Base-by-base conservation (phyloP, 306 rosid species). In the Geum urbanum region DNA sequence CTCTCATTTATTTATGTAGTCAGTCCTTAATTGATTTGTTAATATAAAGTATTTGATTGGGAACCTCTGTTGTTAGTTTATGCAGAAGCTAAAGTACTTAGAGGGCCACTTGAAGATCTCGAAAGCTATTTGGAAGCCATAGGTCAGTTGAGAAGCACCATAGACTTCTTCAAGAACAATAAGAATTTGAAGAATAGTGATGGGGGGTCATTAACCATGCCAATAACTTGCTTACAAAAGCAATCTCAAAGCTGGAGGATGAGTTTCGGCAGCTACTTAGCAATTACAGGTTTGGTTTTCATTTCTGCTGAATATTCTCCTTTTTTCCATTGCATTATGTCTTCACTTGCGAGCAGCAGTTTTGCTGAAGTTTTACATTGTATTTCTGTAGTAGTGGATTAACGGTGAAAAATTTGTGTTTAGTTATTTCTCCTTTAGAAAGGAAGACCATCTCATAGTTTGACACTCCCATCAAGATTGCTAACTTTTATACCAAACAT, bases 31-130 rank as follows among this genome's bases (percentile, higher is more conserved):
- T 18, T 60, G 35, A 2, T 72, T 51, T 48, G 45, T 19, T 27
- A 27, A 8, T 59, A 5, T 5, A 62, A 54, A 52, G 49, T 53
- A 62, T 66, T 41, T 60, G 64, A 40, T 55, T 55, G 44, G 11
- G 12, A 15, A 55, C 53, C 3, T 54, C 7, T 55, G 53, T 19
- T 70, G 6, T 43, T 55, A 1, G 65, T 74, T 48, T 72, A 94
- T 97, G 99, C 99, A 2, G 99, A 95, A 91, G 97, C 97, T 74
- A 95, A 87, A 86, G 91, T 95, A 72, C 78, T 91, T 37, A 80
- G 89, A 72, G 99, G 99, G 44, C 99, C 99, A 46, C 99, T 91
- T 58, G 99, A 94, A 80, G 97, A 94, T 79, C 86, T 95, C 14
- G 97, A 95, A 79, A 89, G 91, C 83, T 91, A 89, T 80, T 79